Percentiles rank a stretch among this genome's conserved stretches.
Conservation (phyloP, 108 stramenopile genomes). For the Skeletonema costatum region DNA sequence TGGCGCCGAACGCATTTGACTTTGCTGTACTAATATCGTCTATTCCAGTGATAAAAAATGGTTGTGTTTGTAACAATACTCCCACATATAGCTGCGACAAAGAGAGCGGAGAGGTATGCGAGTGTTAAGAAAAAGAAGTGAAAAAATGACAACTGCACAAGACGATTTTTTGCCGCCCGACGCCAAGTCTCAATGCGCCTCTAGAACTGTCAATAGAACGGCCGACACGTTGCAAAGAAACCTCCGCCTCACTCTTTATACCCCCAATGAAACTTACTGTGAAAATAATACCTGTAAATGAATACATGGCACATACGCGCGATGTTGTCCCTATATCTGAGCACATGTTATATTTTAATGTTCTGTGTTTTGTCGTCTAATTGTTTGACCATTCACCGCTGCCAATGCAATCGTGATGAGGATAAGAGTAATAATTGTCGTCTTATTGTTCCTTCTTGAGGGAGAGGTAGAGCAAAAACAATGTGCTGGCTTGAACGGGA, state of each 20-base stretch:
- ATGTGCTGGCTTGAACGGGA: neutral
- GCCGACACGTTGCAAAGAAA: neutral
- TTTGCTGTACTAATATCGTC: constrained; percentile 63
- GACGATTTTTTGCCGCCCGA: neutral
- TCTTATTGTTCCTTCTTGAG: neutral
- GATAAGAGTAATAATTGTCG: neutral
- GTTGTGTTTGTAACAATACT: constrained; percentile 69
- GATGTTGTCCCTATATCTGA: constrained; percentile 77
- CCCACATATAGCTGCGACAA: constrained; percentile 54
- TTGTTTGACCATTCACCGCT: neutral
- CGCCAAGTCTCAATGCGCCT: neutral
- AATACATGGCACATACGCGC: constrained; percentile 83
- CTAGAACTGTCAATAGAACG: neutral
- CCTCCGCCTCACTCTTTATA: neutral
- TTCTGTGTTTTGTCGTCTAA: neutral
- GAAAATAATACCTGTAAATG: constrained; percentile 79
- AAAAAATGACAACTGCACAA: neutral
- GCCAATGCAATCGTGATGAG: neutral
- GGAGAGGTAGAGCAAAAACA: neutral
- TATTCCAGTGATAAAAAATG: constrained; percentile 85
- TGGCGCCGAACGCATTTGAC: constrained; percentile 80
- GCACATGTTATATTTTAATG: constrained; percentile 57
- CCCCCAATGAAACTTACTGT: constrained; percentile 57
- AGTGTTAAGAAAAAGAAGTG: neutral
- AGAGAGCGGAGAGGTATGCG: neutral